A percentile compares a stretch with the other conserved stretches of the same genome.
Conservation (phyloP, 2,329 filamentous ascomycete genomes). For the Aspergillus neotritici region DNA sequence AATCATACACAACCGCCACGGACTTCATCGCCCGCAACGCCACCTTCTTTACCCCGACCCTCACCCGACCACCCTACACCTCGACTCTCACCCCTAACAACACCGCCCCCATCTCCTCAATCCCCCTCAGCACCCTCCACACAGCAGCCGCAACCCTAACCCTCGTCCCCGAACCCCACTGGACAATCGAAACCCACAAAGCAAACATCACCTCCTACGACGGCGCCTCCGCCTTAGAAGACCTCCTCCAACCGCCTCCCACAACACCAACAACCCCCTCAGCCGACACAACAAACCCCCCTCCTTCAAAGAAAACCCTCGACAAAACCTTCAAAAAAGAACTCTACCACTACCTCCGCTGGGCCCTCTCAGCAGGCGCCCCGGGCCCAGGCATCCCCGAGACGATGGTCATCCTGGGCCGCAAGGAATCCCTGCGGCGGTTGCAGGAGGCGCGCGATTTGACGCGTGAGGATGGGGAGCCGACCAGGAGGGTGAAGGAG, state of each 20-base stretch:
- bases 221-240: constrained; percentile 14
- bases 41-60: constrained; percentile 51
- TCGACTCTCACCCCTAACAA: constrained; percentile 13
- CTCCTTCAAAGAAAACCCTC: constrained; percentile 14
- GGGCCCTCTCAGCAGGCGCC: constrained; percentile 49
- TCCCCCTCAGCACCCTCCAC: constrained; percentile 37
- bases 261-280: constrained; percentile 1
- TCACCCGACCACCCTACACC: constrained; percentile 23
- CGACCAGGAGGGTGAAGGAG: constrained; percentile 11
- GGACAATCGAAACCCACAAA: constrained; percentile 37
- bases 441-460: constrained; percentile 36
- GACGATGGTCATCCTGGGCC: constrained; percentile 52
- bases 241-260: background rate
- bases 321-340: constrained; percentile 40
- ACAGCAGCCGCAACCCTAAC: constrained; percentile 40
- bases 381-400: constrained; percentile 50
- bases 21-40: constrained; percentile 53
- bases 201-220: constrained; percentile 37
- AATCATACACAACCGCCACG: constrained; percentile 52
- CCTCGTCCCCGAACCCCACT: constrained; percentile 38
- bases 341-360: constrained; percentile 53
- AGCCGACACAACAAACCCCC: too few species aligned
- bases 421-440: constrained; percentile 45
- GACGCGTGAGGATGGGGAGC: constrained; percentile 19
- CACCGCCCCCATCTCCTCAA: constrained; percentile 11